Base-by-base conservation (phyloP, 768 basidiomycete genomes). In the Hericium alpestre region DNA sequence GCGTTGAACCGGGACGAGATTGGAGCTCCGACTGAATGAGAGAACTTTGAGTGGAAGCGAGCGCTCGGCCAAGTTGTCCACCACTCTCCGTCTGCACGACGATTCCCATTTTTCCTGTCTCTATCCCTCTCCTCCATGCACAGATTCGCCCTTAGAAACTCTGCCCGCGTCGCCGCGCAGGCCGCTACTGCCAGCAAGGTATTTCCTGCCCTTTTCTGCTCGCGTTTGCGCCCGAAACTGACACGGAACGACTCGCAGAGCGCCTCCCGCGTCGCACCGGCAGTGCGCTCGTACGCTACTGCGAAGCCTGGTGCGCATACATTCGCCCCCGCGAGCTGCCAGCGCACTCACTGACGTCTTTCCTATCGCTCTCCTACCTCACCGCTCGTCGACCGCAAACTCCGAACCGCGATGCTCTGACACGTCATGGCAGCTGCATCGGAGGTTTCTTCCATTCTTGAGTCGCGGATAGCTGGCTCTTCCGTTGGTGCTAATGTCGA, bases 361-460 rank as follows among this genome's bases (percentile, higher is more conserved):
- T 40, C 16, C 53, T 38, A 53, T 50, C 38, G 63, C 57, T 18
- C 23, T 20, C 52, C 9, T 22, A 2, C 40, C 27, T 18, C 8
- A 25, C 25, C 56, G 25, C 63, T 56, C 52, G 64, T 57, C 61
- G 60, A 2, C 59, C 15, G 15, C 25, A 25, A n/a, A 51, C 49
- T 12, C 43, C 63, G 63, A 56, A 58, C 70, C 65, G 71, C 68
- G 72, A 70, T 74, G 69, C 53, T 56, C 57, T 66, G 67, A 69
- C 68, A 70, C 69, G 69, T 62, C 60, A 65, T 60, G 53, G 67
- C 57, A 95, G 96, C 93, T 71, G 96, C 95, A 64, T 95, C 94
- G 67, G 96, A 99, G 83, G 96, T 99, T 65, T 95, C 96, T 48
- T 93, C 93, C 66, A 97, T 99, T 77, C 85, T 99, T 70, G 96